Conservation (phyloP, 805 yeast species). For the Candida cerambycidarum region DNA sequence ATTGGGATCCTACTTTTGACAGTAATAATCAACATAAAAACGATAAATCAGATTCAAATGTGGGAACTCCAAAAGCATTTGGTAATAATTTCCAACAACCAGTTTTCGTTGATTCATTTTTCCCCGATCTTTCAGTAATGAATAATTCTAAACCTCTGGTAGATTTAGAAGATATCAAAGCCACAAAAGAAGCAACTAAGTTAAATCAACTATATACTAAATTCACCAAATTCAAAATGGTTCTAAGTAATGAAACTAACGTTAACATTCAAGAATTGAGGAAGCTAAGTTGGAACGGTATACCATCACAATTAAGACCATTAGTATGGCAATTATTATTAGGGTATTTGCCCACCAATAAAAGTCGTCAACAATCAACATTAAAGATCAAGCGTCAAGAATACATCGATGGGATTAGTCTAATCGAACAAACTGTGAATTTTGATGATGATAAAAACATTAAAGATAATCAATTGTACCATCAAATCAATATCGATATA, state of each 20-base stretch:
- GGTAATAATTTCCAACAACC: conserved; percentile 13
- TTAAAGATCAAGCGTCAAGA: conserved; percentile 81
- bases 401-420: conserved; percentile 71
- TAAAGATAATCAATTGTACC: conserved; percentile 63
- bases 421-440: conserved; percentile 47
- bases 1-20: conserved; percentile 80
- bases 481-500: conserved; percentile 92
- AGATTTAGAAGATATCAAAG: conserved; percentile 43
- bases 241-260: conserved; percentile 48
- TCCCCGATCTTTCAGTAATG: conserved; percentile 34
- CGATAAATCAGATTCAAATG: neutral
- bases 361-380: conserved; percentile 68
- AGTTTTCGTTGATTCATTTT: conserved; percentile 34
- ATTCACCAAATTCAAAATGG: conserved; percentile 63
- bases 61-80: conserved; percentile 1
- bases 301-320: conserved; percentile 79
- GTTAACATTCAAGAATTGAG: conserved; percentile 71
- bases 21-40: conserved; percentile 10
- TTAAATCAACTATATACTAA: conserved; percentile 61
- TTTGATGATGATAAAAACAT: conserved; percentile 38
- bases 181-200: conserved; percentile 50
- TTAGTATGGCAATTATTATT: conserved; percentile 84
- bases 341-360: conserved; percentile 88
- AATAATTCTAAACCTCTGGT: conserved; percentile 28
- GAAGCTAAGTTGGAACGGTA: conserved; percentile 90